Percentiles rank a stretch among this genome's conserved stretches.
Evolutionary conservation across 441 rosid species (phyloP).

Genomic region (Erodium texanum): DNA sequence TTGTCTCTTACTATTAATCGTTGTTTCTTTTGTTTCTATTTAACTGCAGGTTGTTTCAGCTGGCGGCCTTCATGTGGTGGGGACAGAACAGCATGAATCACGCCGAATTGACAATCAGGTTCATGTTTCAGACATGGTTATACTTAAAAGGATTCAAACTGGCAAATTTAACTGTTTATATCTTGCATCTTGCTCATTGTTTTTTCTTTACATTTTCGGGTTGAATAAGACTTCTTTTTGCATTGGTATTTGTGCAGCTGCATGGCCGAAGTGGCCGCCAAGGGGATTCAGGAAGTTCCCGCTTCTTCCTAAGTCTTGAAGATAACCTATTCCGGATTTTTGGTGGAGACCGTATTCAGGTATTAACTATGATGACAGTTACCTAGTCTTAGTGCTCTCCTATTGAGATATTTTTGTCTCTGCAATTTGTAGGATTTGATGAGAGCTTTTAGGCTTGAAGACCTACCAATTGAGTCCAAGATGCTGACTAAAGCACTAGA

Average conservation of each 20-base stretch:
- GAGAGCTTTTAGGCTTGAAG: slow-evolving; percentile 95
- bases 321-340: slow-evolving; percentile 91
- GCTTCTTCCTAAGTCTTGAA: slow-evolving; percentile 91
- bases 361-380: slow-evolving; percentile 22
- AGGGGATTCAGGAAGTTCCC: slow-evolving; percentile 98
- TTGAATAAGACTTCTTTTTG: not conserved
- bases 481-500: slow-evolving; percentile 90
- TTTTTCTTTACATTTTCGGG: not conserved
- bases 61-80: slow-evolving; percentile 93
- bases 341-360: slow-evolving; percentile 95
- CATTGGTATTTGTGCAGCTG: slow-evolving; percentile 37
- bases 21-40: slow-evolving; percentile 7
- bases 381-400: slow-evolving; percentile 12
- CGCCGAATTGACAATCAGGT: slow-evolving; percentile 94
- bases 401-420: slow-evolving; percentile 15
- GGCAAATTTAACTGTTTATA: not conserved
- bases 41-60: slow-evolving; percentile 68
- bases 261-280: slow-evolving; percentile 94
- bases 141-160: not conserved
- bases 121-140: slow-evolving; percentile 8
- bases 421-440: slow-evolving; percentile 66
- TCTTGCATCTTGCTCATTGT: not conserved
- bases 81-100: slow-evolving; percentile 90
- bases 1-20: too few species aligned
- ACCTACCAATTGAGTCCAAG: slow-evolving; percentile 85